phyloP scores from a whole-genome alignment of 768 basidiomycete species.

The Mycena vulgaris region DNA sequence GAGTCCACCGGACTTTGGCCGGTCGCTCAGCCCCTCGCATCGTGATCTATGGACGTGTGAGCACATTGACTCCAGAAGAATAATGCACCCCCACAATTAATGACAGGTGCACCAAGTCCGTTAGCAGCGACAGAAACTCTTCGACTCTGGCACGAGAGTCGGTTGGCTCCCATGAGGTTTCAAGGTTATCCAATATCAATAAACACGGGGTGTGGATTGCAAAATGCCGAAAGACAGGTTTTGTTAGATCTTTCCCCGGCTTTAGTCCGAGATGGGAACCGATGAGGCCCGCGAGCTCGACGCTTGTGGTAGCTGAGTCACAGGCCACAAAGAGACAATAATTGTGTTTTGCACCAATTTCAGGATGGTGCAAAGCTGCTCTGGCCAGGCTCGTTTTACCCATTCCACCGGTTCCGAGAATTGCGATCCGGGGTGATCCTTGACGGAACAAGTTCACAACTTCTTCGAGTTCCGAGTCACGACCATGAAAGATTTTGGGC shows the following conservation, averaged over 20 bases:
- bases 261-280: background rate
- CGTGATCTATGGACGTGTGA: too few relatives aligned
- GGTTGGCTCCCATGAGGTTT: conserved; percentile 21
- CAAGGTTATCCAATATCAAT: conserved; percentile 25
- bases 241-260: background rate
- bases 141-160: conserved; percentile 9
- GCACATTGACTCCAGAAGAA: too few relatives aligned
- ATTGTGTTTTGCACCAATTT: background rate
- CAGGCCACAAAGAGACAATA: background rate
- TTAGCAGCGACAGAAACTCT: background rate
- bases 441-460: background rate
- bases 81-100: too few relatives aligned
- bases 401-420: background rate
- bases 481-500: background rate
- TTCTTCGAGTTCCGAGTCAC: background rate
- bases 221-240: background rate
- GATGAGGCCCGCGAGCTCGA: background rate
- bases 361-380: background rate
- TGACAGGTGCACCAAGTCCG: background rate
- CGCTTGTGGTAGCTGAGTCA: background rate
- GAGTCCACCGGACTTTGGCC: too few relatives aligned
- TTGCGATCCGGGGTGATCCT: background rate
- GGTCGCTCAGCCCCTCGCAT: too few relatives aligned
- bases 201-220: background rate
- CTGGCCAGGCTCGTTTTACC: background rate